A percentile compares a stretch with the other conserved stretches of the same genome.
These are phyloP conservation scores for Auricularia heimuer DNA, from an alignment of 768 basidiomycete species.

Conservation along the genomic window DNA sequence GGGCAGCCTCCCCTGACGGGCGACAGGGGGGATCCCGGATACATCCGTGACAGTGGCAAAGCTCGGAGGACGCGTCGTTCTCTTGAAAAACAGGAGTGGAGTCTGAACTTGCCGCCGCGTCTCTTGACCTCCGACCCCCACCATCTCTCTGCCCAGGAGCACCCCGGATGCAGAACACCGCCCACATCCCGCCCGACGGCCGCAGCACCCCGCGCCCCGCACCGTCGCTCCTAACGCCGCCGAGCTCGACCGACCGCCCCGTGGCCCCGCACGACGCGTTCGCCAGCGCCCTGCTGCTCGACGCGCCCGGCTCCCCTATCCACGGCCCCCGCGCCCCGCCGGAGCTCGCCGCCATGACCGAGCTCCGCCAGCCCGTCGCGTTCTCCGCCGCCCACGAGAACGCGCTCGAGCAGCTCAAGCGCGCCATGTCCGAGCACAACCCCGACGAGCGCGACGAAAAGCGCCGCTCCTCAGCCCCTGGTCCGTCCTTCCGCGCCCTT, in stretches of 20 bases:
- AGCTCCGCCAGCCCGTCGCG: neutral
- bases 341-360: neutral
- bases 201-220: neutral
- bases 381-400: slow-evolving; percentile 1
- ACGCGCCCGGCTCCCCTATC: neutral
- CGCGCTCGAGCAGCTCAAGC: neutral
- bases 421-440: neutral
- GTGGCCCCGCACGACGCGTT: neutral
- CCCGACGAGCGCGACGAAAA: neutral
- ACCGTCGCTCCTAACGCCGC: neutral
- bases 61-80: no score
- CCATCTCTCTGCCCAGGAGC: neutral
- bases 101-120: neutral
- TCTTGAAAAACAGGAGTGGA: no score
- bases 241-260: neutral
- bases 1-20: no score
- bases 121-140: neutral
- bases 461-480: neutral
- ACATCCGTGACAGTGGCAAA: no score
- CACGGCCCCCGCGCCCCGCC: neutral
- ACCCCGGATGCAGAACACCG: neutral
- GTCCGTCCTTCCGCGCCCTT: neutral
- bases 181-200: neutral
- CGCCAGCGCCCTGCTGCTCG: neutral
- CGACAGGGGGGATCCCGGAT: no score